phyloP scores from a whole-genome alignment of 257 asterid species.

The Solanum pinnatisectum region DNA sequence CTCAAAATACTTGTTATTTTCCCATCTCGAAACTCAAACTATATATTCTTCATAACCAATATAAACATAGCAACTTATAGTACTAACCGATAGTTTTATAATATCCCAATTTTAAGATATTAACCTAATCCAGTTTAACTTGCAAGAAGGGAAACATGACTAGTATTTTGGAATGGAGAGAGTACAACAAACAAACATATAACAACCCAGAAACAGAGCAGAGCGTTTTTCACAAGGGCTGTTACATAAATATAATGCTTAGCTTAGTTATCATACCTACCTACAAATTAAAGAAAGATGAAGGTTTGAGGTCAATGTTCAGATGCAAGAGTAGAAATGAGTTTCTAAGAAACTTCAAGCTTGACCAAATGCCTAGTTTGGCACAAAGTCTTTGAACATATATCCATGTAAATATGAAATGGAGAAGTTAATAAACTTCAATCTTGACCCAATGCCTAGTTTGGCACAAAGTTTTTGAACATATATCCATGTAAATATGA shows the following conservation, averaged over 20 bases:
- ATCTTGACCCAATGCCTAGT: neutral
- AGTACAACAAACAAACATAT: neutral
- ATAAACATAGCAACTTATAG: neutral
- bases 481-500: neutral
- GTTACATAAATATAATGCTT: neutral
- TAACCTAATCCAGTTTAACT: neutral
- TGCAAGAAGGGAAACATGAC: neutral
- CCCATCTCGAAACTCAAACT: neutral
- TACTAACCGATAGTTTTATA: neutral
- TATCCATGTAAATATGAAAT: neutral
- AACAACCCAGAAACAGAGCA: neutral
- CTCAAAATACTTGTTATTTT: neutral
- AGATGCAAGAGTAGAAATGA: neutral
- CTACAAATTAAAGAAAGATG: neutral
- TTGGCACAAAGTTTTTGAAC: neutral
- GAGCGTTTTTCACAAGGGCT: neutral
- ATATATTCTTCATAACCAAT: neutral
- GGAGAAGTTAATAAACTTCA: neutral
- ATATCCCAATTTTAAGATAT: neutral
- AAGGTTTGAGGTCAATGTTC: neutral
- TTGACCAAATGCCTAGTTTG: neutral
- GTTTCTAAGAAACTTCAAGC: neutral
- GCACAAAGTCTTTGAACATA: neutral
- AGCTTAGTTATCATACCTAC: neutral
- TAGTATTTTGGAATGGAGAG: neutral